Evolutionary conservation across 805 yeast species (phyloP), one percentile per base, ranked within the genome.

Genomic region (Starmerella vaccinii): DNA sequence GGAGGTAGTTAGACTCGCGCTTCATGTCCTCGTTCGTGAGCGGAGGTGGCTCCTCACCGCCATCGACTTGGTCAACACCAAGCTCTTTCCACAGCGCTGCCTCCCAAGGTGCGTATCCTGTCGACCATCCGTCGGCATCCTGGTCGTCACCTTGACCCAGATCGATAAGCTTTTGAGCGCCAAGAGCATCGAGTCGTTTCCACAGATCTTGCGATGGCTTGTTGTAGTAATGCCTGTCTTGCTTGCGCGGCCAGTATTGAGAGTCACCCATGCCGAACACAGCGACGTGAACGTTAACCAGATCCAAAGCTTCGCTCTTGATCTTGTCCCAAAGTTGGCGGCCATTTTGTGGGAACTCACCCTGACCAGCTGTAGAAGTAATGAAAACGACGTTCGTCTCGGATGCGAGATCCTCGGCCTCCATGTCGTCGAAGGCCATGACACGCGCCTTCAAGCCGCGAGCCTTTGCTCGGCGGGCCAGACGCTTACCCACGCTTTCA

Each of bases 11-110:
- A 10, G 97, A 88, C 37, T 77, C 82, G 51, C 82, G 72, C 71
- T 90, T 90, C 80, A 90, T 89, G 64, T 90, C 97, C 72, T 90
- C 97, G 69, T 90, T 89, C 51, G 97, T 90, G 62, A 85, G 74
- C 63, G 87, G 86, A 57, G 94, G 90, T 58, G 95, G 95, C 65
- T 90, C 97, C 61, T 83, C 92, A 47, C 81, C 84, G 26, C 87
- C 87, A 47, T 78, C 84, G 37, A 81, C 79, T 49, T 77, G 76
- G 59, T 85, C 88, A 47, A 90, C 96, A 50, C 95, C 95, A 49
- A 90, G 74, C 2, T 88, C 84, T 59, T 77, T 81, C 97, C 97
- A 90, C 55, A 90, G 63, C 55, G 74, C 72, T 21, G 82, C 76
- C 67, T 86, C 90, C 96, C 97, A 90, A 40, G 70, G 80, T 53